Conservation (phyloP, 2,329 filamentous ascomycete genomes). For the Apiospora koreana region DNA sequence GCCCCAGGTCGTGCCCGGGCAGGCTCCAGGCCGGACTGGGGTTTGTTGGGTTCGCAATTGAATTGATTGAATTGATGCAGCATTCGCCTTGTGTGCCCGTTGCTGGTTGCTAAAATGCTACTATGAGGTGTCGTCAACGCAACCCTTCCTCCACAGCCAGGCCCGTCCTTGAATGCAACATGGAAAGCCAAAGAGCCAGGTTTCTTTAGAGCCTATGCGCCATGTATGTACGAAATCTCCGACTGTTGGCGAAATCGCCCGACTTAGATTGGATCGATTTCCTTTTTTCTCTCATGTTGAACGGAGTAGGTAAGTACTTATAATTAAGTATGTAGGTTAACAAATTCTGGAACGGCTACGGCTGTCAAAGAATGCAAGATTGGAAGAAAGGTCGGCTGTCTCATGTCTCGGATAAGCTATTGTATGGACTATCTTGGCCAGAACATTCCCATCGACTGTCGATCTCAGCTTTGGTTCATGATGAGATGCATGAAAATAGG, state of each 20-base stretch:
- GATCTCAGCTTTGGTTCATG: not conserved
- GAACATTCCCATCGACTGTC: not conserved
- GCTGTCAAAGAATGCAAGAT: not conserved
- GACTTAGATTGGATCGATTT: not conserved
- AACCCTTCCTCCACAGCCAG: not conserved
- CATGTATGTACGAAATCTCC: slow-evolving; percentile 2
- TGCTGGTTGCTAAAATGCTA: not conserved
- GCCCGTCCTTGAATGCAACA: slow-evolving; percentile 4
- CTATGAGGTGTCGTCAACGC: slow-evolving; percentile 1
- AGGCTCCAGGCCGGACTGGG: not conserved
- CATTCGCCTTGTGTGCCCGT: not conserved
- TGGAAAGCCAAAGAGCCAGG: not conserved
- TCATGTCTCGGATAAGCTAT: slow-evolving; percentile 7
- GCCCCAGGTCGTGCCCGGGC: not conserved
- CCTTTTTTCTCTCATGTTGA: not conserved
- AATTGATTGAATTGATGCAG: not conserved
- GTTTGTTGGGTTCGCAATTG: not conserved
- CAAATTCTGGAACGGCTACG: not conserved
- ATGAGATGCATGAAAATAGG: slow-evolving; percentile 3
- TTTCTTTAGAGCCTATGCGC: not conserved
- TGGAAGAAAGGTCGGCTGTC: not conserved
- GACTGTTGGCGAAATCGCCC: not conserved
- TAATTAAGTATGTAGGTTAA: too few species aligned
- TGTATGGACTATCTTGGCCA: not conserved
- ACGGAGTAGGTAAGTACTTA: too few species aligned